A percentile compares a stretch with the other conserved stretches of the same genome.
Evolutionary conservation across 202 grass and related monocot species (phyloP).

Genomic region (Carex arenaria): DNA sequence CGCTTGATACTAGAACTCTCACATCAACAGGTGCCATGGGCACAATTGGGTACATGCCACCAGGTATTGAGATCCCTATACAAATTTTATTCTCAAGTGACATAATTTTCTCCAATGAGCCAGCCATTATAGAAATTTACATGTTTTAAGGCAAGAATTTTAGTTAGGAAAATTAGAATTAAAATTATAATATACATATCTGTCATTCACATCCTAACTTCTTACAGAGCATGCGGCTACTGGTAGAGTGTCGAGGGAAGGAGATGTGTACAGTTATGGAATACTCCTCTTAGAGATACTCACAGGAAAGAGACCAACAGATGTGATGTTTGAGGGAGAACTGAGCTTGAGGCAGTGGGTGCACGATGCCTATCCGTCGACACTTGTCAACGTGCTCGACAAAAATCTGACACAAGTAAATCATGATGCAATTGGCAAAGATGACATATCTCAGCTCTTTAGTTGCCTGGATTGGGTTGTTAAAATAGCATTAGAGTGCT

Average conservation of each 20-base stretch:
- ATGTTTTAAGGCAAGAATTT: background rate
- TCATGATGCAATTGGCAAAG: background rate
- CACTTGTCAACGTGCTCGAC: slow-evolving; percentile 29
- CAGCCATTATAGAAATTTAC: background rate
- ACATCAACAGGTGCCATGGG: slow-evolving; percentile 37
- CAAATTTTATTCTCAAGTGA: background rate
- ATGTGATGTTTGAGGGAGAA: slow-evolving; percentile 38
- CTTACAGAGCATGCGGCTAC: slow-evolving; percentile 36
- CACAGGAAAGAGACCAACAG: slow-evolving; percentile 46
- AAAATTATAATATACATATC: background rate
- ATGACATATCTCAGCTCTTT: background rate
- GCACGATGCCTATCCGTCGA: slow-evolving; percentile 35
- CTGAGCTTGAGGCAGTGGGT: slow-evolving; percentile 52
- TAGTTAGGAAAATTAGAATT: background rate
- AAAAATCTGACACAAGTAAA: slow-evolving; percentile 5
- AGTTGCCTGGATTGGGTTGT: slow-evolving; percentile 25
- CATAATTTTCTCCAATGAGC: background rate
- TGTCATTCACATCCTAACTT: background rate
- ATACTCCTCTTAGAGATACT: slow-evolving; percentile 44
- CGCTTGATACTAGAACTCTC: slow-evolving; percentile 26
- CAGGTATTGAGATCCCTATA: slow-evolving; percentile 25
- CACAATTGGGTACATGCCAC: slow-evolving; percentile 59
- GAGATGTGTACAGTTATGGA: slow-evolving; percentile 52
- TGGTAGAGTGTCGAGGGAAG: slow-evolving; percentile 38
- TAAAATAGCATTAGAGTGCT: slow-evolving; percentile 46